Evolutionary conservation across 2,329 filamentous ascomycete genomes (phyloP), one percentile per base, ranked within the genome.

Genomic region (Colletotrichum ledebouriae): DNA sequence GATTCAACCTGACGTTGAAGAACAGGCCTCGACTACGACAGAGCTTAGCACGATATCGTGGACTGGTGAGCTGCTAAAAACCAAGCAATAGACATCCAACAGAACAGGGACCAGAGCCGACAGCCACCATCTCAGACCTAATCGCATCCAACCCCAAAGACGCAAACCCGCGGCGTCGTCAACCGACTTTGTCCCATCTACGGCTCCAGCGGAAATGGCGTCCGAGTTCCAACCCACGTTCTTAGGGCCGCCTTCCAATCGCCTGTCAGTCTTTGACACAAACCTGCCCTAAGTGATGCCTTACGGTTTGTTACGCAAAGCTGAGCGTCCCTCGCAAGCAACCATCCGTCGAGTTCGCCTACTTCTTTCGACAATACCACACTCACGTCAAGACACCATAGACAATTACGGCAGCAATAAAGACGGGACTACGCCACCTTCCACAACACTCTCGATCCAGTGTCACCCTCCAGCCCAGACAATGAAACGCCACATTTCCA

Each of bases 161-260:
- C 47, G 20, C 46, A 37, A 63, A 50, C 22, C 34, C 49, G 47
- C 34, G 25, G 44, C n/a, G 29, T 29, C 33, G 37, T 25, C 20
- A 33, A 29, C 50, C 25, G 50, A n/a, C 22, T 50, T 50, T 33
- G 60, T n/a, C 10, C 20, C 33, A 55, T 42, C 55, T 42, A 46
- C 61, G 25, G 41, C 34, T 42, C 47, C 65, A 59, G 29, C 65
- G 59, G 59, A 59, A 47, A 59, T 12, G 41, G 42, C n/a, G 47
- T 34, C 53, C 65, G 60, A 52, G 9, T 55, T 47, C 60, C 53
- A 55, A 25, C 37, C 53, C 33, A 22, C 63, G 29, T 33, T 25
- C 2, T 17, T n/a, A 59, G 44, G 33, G 22, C 52, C 49, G 49
- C 33, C 2, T 34, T 5, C 58, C 58, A 52, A 29, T 60, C 58